phyloP scores from a whole-genome alignment of 108 stramenopile species.

The Schizochytrium sp. region DNA sequence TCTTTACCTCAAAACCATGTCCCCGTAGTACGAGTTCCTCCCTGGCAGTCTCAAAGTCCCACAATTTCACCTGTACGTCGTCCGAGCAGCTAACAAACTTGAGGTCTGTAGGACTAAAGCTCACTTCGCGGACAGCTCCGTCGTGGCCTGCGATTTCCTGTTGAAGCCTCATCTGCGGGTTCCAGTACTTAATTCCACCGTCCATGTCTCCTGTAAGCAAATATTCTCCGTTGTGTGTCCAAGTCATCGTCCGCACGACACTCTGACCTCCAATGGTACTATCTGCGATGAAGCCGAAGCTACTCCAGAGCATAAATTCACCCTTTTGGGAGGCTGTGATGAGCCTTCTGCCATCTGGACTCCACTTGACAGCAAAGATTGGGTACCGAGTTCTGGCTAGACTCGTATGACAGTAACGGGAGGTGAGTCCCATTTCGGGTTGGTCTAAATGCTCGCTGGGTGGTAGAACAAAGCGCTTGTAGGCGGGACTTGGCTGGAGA shows the following conservation, averaged over 20 bases:
- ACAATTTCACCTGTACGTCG: slow-evolving; percentile 90
- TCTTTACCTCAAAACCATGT: slow-evolving; percentile 96
- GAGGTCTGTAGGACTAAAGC: slow-evolving; percentile 90
- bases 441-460: slow-evolving; percentile 55
- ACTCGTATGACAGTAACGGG: slow-evolving; percentile 57
- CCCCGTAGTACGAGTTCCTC: slow-evolving; percentile 88
- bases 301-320: slow-evolving; percentile 84
- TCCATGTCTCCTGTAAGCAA: slow-evolving; percentile 85
- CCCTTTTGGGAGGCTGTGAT: slow-evolving; percentile 57
- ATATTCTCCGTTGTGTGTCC: slow-evolving; percentile 89
- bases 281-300: slow-evolving; percentile 88
- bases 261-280: slow-evolving; percentile 86
- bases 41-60: slow-evolving; percentile 86
- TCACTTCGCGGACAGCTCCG: slow-evolving; percentile 88
- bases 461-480: slow-evolving; percentile 52
- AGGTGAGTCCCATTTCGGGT: slow-evolving; percentile 39
- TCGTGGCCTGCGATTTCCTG: slow-evolving; percentile 86
- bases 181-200: slow-evolving; percentile 91
- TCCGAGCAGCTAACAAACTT: slow-evolving; percentile 94
- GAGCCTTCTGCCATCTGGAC: slow-evolving; percentile 60
- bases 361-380: slow-evolving; percentile 62
- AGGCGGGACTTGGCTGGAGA: slow-evolving; percentile 30
- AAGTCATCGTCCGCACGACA: slow-evolving; percentile 89
- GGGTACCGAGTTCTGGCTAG: neutral
- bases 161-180: slow-evolving; percentile 88